Evolutionary conservation across 208 protist genomes (phyloP).

Genomic region (Trypanosoma vivax): DNA sequence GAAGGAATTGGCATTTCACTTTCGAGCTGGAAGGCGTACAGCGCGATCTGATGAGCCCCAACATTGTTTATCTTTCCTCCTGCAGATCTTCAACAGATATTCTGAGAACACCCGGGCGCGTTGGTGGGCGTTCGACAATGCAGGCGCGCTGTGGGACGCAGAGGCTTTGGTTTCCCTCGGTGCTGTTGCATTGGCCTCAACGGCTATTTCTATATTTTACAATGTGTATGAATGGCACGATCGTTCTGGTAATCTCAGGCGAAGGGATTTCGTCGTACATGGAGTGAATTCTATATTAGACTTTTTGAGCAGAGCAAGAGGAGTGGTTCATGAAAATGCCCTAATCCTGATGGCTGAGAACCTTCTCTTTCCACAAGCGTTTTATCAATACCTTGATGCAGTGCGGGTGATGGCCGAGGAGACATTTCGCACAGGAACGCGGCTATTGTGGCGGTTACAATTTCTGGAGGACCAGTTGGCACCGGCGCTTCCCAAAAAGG

Average conservation of each 20-base stretch:
- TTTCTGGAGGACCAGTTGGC: slow-evolving; percentile 22
- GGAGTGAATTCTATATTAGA: slow-evolving; percentile 19
- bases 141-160: background rate
- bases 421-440: slow-evolving; percentile 25
- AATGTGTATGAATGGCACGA: slow-evolving; percentile 44
- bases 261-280: slow-evolving; percentile 18
- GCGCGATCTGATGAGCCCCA: slow-evolving; percentile 45
- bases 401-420: slow-evolving; percentile 16
- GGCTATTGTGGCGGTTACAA: slow-evolving; percentile 43
- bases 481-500: background rate
- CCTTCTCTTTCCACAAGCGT: slow-evolving; percentile 17
- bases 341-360: slow-evolving; percentile 10
- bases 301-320: slow-evolving; percentile 11
- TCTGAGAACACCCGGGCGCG: slow-evolving; percentile 1
- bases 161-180: slow-evolving; percentile 9
- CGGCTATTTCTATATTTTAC: slow-evolving; percentile 36
- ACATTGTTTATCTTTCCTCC: slow-evolving; percentile 71
- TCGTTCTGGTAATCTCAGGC: slow-evolving; percentile 10
- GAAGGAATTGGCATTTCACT: slow-evolving; percentile 68
- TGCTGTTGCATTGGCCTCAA: slow-evolving; percentile 8
- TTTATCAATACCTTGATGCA: slow-evolving; percentile 21
- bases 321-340: slow-evolving; percentile 2
- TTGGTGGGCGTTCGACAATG: background rate
- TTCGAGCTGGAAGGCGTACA: slow-evolving; percentile 34
- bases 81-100: slow-evolving; percentile 27